Base-by-base conservation (phyloP, 441 rosid genomes). In the Breynia disticha region DNA sequence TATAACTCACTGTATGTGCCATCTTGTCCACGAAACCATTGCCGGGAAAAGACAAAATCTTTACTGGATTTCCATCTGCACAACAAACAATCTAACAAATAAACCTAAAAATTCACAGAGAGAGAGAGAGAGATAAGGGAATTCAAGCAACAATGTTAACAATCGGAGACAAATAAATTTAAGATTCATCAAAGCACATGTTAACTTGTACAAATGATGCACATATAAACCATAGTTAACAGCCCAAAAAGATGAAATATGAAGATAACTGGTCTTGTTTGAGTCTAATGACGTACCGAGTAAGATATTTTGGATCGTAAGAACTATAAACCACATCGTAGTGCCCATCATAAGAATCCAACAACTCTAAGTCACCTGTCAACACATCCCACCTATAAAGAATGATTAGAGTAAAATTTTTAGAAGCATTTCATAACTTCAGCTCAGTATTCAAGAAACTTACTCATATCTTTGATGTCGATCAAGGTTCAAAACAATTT, bases 21-120 rank as follows among this genome's bases (percentile, higher is more conserved):
- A 73, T 90, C 97, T 74, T 87, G 99, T 57, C 87, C 90, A 49
- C 74, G 80, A 77, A 94, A 87, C 99, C 99, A 94, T 68, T 94
- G 97, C 64, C 99, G 78, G 48, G 99, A 87, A 80, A 83, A 94
- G 61, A 94, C 73, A 79, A 94, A 94, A 81, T 94, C 99, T 75
- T 75, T 85, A 68, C 77, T 87, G 42, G 95, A 80, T 52, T 80
- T 83, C 97, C 99, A 94, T 69, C 99, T 94, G 82, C 53, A 68
- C 61, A 66, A 67, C 55, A 74, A 50, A 60, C 52, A 24, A 57
- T 59, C 61, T 19, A 52, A 61, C 19, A 65, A 62, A 56, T 53
- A 61, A 66, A 54, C 18, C 20, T 14, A 44, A 56, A 51, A 55
- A 59, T 55, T 16, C 35, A 28, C 35, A 28, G 32, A 28, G 35